Evolutionary conservation across 73 alveolate genomes (phyloP), one percentile per base, ranked within the genome.

Genomic region (Stentor coeruleus): DNA sequence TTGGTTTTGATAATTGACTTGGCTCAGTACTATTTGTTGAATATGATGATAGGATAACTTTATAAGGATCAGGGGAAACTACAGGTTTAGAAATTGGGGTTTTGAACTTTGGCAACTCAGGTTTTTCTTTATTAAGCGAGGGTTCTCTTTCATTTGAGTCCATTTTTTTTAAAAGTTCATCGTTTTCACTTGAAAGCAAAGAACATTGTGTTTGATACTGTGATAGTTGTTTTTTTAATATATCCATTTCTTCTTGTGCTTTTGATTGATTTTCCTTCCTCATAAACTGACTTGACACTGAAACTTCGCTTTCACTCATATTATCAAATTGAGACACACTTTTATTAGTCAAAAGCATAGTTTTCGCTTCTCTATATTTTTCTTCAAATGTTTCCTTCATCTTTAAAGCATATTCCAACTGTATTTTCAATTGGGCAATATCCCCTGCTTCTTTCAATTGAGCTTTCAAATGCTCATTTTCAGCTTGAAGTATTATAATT

Each of bases 311-410:
- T 49, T 49, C 66, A 49, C 66, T 49, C 6, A 6, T 49, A 11
- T 6, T 20, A 11, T 49, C 66, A 49, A 49, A 49, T 11, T 49
- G 6, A n/a, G n/a, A n/a, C 6, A 49, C 28, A 20, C 20, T 49
- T 49, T 49, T 49, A 20, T 49, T 49, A 49, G 66, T 66, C n/a
- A 66, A 26, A 20, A 66, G 79, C 14, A 66, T 37, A 1, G 39
- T 31, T 66, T 66, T 66, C 40, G 79, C 79, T 66, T 66, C 79
- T 66, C 79, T 20, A 2, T 66, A 66, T 33, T 66, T 66, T 31
- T 66, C 79, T 66, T 66, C 79, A 66, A 66, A 66, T 66, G 79
- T 66, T 66, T 66, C 79, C 33, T 66, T 66, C 79, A 66, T 66
- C 41, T 66, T 66, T 11, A 20, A 11, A 20, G 79, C 79, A 2